A percentile compares a stretch with the other conserved stretches of the same genome.
phyloP scores from a whole-genome alignment of 2,329 filamentous ascomycete genomes.

The Chrysosporium queenslandicum region DNA sequence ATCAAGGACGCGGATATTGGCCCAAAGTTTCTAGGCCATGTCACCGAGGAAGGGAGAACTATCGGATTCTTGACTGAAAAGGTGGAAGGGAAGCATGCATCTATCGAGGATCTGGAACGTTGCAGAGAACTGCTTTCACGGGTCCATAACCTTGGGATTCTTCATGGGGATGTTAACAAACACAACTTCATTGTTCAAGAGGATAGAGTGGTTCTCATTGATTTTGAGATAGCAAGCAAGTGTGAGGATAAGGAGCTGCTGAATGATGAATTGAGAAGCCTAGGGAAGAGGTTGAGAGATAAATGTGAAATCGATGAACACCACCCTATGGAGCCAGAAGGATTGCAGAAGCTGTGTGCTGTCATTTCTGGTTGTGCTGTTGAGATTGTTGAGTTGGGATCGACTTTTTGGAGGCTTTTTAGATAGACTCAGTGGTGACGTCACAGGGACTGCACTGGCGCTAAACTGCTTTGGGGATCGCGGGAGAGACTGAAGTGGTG shows the following conservation, averaged over 20 bases:
- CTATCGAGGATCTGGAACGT: not conserved
- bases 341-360: no score
- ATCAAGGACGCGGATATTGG: constrained; percentile 23
- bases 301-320: not conserved
- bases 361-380: no score
- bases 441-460: not conserved
- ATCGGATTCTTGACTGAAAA: constrained; percentile 12
- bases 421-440: not conserved
- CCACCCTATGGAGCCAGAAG: not conserved
- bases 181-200: constrained; percentile 15
- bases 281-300: not conserved
- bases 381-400: no score
- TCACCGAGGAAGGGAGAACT: constrained; percentile 10
- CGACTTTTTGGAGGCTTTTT: not conserved
- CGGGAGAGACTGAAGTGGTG: no score
- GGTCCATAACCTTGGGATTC: constrained; percentile 4
- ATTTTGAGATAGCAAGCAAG: constrained; percentile 24
- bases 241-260: constrained; percentile 19
- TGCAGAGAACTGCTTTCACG: not conserved
- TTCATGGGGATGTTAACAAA: constrained; percentile 13
- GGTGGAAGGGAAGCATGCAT: constrained; percentile 3
- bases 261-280: not conserved
- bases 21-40: constrained; percentile 7
- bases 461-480: not conserved
- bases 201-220: constrained; percentile 21